Evolutionary conservation across 345 rosid species (phyloP).

Genomic region (Pelargonium nanum): DNA sequence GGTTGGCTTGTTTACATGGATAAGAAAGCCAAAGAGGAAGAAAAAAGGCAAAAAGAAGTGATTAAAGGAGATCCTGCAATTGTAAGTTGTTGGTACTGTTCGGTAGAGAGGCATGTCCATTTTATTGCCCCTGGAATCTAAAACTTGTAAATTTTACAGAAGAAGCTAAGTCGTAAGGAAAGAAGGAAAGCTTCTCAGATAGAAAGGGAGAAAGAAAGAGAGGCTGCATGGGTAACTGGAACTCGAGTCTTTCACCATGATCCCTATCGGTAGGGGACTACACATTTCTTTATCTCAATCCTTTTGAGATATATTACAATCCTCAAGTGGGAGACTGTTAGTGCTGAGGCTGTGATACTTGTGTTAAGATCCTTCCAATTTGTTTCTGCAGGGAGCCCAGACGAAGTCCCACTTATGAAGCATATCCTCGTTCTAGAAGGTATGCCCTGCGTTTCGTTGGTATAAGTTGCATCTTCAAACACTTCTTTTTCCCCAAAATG

Average conservation of each 20-base stretch:
- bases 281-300: not conserved
- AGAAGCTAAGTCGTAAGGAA: slow-evolving; percentile 93
- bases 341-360: not conserved
- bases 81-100: slow-evolving; percentile 41
- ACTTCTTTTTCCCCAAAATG: not conserved
- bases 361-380: slow-evolving; percentile 14
- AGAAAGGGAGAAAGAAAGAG: slow-evolving; percentile 91
- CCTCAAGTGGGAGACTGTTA: not conserved
- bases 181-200: slow-evolving; percentile 90
- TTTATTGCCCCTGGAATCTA: not conserved
- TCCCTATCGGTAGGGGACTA: slow-evolving; percentile 62
- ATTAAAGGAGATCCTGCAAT: slow-evolving; percentile 96
- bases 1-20: slow-evolving; percentile 99
- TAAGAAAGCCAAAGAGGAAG: slow-evolving; percentile 89
- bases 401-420: slow-evolving; percentile 92
- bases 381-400: slow-evolving; percentile 52
- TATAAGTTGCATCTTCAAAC: slow-evolving; percentile 1
- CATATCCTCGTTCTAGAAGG: slow-evolving; percentile 86
- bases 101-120: not conserved
- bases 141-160: slow-evolving; percentile 27
- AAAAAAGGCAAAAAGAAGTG: slow-evolving; percentile 81
- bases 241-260: slow-evolving; percentile 63
- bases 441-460: slow-evolving; percentile 12
- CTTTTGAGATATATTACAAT: not conserved
- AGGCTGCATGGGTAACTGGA: slow-evolving; percentile 55